Base-by-base conservation (phyloP, 768 basidiomycete species). In the Brasilioporus rufonigricans region DNA sequence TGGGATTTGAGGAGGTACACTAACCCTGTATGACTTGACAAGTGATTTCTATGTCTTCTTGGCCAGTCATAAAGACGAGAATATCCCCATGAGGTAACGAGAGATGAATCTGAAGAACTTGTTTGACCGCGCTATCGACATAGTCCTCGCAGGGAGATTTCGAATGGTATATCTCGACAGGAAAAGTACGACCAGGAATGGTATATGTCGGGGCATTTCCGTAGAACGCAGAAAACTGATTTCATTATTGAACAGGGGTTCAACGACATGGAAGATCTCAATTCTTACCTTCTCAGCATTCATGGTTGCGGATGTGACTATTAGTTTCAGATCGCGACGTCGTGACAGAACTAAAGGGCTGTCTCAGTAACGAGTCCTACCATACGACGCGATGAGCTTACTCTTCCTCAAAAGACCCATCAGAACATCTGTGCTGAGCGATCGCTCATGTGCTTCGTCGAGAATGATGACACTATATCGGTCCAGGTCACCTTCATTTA, bases 91-190 rank as follows among this genome's bases (percentile, higher is more conserved):
- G 84, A 21, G 96, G 93, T 18, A 89, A 80, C 2, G 96, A 93
- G 38, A 98, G 77, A 69, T 99, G 96, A 41, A 99, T 98, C 66
- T 96, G 92, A 27, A 98, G 80, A 16, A 98, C 91, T 73, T 99
- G 96, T 76, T 98, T 99, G 62, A 99, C 97, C 1, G 97, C 89
- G 57, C 91, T 86, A 68, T 99, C 97, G 53, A 99, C 97, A 66
- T 99, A 99, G 69, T 99, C 97, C 68, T 99, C 97, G 65, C 96
- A 99, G 0, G 97, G 97, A 1, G 95, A 95, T 69, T 98, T 98
- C 21, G 92, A 81, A 73, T 97, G 96, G 76, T 88, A 92, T 26
- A 86, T 93, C 68, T 99, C 97, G 52, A 99, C 97, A 0, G 96
- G 97, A 76, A 99, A 99, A 9, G 97, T 98, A 49, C 97, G 89